Evolutionary conservation across 192 early-diverging fungal genomes (phyloP).

Genomic region (Gryganskiella cystojenkinii): DNA sequence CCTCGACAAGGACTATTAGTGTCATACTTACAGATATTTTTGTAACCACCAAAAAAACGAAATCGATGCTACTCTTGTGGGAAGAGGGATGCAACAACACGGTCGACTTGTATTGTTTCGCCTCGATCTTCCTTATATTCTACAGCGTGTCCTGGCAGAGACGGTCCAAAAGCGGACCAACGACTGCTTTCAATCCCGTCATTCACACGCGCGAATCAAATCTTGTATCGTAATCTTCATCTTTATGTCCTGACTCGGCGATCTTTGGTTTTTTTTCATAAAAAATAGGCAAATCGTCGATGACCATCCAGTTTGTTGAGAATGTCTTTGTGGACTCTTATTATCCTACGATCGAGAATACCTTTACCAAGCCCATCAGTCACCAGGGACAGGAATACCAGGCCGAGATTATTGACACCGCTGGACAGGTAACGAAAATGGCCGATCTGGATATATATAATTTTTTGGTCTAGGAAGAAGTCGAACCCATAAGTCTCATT

Average conservation of each 20-base stretch:
- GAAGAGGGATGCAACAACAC: too few species aligned
- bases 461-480: neutral
- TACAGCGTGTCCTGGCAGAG: too few species aligned
- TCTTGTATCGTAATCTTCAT: too few species aligned
- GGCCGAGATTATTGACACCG: slow-evolving; percentile 94
- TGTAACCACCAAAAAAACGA: too few species aligned
- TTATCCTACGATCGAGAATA: slow-evolving; percentile 96
- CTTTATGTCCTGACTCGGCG: neutral
- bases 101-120: too few species aligned
- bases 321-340: slow-evolving; percentile 92
- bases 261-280: neutral
- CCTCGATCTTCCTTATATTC: too few species aligned
- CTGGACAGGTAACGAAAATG: slow-evolving; percentile 80
- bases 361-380: slow-evolving; percentile 87
- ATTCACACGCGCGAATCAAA: neutral
- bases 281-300: slow-evolving; percentile 81
- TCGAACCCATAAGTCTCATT: neutral
- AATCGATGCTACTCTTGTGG: too few species aligned
- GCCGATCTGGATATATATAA: neutral
- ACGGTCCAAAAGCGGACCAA: too few species aligned
- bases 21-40: too few species aligned
- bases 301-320: slow-evolving; percentile 93
- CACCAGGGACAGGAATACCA: slow-evolving; percentile 86
- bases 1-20: too few species aligned
- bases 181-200: neutral